A percentile compares a stretch with the other conserved stretches of the same genome.
These are phyloP conservation scores for Amphirosellinia nigrospora DNA, from an alignment of 495 filamentous ascomycete genomes.

Conservation along the genomic window DNA sequence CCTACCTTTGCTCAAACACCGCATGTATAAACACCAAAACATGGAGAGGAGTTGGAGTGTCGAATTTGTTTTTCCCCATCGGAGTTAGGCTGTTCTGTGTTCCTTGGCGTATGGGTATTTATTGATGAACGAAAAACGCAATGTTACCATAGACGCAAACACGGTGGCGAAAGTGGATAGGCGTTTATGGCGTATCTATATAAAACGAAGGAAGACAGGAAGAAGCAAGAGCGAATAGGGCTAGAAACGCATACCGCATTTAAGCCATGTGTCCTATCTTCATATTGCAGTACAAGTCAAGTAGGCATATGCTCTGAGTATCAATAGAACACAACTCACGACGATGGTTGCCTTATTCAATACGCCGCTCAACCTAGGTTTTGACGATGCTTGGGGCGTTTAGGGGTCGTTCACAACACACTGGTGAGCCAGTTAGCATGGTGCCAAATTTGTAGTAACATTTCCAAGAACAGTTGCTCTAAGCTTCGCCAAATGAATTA, in stretches of 20 bases:
- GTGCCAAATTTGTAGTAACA: neutral
- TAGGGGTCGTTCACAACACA: neutral
- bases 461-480: neutral
- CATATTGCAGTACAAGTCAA: neutral
- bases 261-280: neutral
- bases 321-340: neutral
- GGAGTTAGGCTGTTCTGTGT: conserved; percentile 1
- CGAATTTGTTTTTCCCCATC: neutral
- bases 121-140: neutral
- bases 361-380: neutral
- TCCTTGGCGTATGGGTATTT: neutral
- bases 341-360: neutral
- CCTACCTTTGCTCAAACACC: neutral
- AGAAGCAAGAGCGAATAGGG: neutral
- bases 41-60: neutral
- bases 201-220: neutral
- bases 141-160: neutral
- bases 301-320: conserved; percentile 6
- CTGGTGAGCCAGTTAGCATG: neutral
- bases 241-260: neutral
- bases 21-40: conserved; percentile 12
- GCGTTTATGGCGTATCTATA: conserved; percentile 15
- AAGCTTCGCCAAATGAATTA: too few species aligned
- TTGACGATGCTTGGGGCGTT: neutral
- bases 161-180: conserved; percentile 2